Evolutionary conservation across 306 rosid genomes (phyloP).

Genomic region (Myrica gale): DNA sequence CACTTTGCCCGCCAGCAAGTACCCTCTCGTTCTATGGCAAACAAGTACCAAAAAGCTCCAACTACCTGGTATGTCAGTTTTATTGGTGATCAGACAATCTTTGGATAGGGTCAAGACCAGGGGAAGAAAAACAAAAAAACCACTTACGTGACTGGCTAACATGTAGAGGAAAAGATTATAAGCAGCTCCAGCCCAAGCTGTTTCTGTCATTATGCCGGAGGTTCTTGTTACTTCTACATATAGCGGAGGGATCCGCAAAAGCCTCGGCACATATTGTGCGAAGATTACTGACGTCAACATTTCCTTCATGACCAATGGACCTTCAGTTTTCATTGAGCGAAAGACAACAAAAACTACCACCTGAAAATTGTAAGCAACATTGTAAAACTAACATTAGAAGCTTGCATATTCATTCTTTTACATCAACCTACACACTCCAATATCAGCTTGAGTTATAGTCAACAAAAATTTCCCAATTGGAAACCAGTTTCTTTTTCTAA

Average conservation of each 20-base stretch:
- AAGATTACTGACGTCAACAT: conserved; percentile 45
- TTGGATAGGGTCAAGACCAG: not conserved
- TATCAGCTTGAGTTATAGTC: not conserved
- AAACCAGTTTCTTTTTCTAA: too few relatives aligned
- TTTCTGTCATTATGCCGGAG: conserved; percentile 80
- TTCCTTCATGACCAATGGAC: conserved; percentile 41
- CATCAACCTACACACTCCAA: not conserved
- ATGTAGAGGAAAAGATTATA: conserved; percentile 77
- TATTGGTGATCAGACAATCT: conserved; percentile 16
- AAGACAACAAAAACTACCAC: conserved; percentile 39
- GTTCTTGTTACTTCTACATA: conserved; percentile 69
- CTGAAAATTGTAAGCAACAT: conserved; percentile 35
- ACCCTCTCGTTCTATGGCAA: conserved; percentile 52
- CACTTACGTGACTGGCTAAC: conserved; percentile 89
- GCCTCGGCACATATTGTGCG: conserved; percentile 65
- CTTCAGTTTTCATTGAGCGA: conserved; percentile 16
- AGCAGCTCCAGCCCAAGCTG: conserved; percentile 90
- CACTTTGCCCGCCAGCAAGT: conserved; percentile 55
- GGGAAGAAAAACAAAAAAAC: not conserved
- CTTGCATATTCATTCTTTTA: not conserved
- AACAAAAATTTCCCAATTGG: not conserved
- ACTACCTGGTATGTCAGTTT: conserved; percentile 45
- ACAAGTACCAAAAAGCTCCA: conserved; percentile 92
- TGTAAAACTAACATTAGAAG: conserved; percentile 19
- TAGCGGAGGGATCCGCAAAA: conserved; percentile 55